These are phyloP conservation scores for Microsporum canis DNA, from an alignment of 2,329 filamentous ascomycete genomes.

Conservation along the genomic window DNA sequence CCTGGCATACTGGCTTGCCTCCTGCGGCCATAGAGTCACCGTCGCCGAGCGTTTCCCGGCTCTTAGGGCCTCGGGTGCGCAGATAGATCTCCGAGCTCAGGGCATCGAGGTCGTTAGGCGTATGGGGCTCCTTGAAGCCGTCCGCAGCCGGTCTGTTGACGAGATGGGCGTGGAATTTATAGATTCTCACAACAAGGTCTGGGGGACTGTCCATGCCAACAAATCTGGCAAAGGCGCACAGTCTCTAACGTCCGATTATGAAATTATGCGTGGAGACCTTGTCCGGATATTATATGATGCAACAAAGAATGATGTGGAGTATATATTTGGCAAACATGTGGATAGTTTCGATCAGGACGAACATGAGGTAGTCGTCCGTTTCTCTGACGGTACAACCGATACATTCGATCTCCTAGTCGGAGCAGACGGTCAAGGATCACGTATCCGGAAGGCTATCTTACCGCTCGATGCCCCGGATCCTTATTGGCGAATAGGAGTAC, in stretches of 20 bases:
- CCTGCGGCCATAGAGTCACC: constrained; percentile 24
- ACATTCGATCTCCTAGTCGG: constrained; percentile 44
- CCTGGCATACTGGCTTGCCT: constrained; percentile 27
- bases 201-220: constrained; percentile 22
- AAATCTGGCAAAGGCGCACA: constrained; percentile 24
- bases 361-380: constrained; percentile 27
- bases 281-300: constrained; percentile 24
- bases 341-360: constrained; percentile 25
- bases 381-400: constrained; percentile 35
- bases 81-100: constrained; percentile 26
- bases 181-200: constrained; percentile 17
- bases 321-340: constrained; percentile 32
- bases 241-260: constrained; percentile 27
- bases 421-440: constrained; percentile 46
- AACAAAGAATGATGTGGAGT: constrained; percentile 31
- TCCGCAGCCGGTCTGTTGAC: constrained; percentile 17
- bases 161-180: constrained; percentile 25
- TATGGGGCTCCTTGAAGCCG: constrained; percentile 24
- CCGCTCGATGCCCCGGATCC: constrained; percentile 12
- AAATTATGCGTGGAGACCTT: constrained; percentile 29
- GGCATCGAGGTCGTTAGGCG: constrained; percentile 28
- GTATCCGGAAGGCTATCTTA: constrained; percentile 36
- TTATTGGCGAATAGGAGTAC: constrained; percentile 14
- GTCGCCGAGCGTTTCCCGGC: constrained; percentile 27
- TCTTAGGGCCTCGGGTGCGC: constrained; percentile 24